Percentiles rank a stretch among this genome's conserved stretches.
These are phyloP conservation scores for Waltergamsia citrina DNA, from an alignment of 2,329 filamentous ascomycete genomes.

Conservation along the genomic window DNA sequence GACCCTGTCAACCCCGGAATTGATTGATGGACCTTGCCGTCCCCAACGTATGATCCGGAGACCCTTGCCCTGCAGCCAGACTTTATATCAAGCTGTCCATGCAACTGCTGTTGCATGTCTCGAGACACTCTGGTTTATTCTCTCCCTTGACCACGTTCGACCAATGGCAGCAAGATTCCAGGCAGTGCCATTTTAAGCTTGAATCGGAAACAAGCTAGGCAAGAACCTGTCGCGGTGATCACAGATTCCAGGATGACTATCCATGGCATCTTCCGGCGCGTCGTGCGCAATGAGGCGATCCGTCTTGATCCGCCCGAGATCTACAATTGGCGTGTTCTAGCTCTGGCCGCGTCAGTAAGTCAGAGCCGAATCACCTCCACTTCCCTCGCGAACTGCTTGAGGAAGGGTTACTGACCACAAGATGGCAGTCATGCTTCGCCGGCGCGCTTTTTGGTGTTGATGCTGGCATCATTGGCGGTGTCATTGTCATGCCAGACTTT, in stretches of 20 bases:
- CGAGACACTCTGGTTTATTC: too few species aligned
- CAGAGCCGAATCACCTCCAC: not conserved
- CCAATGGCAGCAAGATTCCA: too few species aligned
- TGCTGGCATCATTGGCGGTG: constrained; percentile 16
- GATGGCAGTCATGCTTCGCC: constrained; percentile 4
- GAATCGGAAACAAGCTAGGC: not conserved
- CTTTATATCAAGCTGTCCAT: too few species aligned
- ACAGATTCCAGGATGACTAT: constrained; percentile 11
- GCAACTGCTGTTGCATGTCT: too few species aligned
- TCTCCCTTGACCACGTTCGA: too few species aligned
- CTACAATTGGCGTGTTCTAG: constrained; percentile 61
- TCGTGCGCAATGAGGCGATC: constrained; percentile 52
- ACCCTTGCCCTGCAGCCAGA: too few species aligned
- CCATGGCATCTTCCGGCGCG: constrained; percentile 14
- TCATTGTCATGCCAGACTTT: constrained; percentile 16
- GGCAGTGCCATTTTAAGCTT: too few species aligned
- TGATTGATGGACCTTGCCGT: too few species aligned
- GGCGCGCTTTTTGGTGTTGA: constrained; percentile 16
- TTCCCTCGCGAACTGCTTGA: not conserved
- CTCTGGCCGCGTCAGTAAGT: constrained; percentile 48
- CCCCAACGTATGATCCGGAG: too few species aligned
- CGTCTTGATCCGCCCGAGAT: constrained; percentile 56
- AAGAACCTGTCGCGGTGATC: not conserved
- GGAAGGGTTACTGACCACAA: not conserved
- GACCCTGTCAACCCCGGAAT: too few species aligned